A percentile compares a stretch with the other conserved stretches of the same genome.
Conservation (phyloP, 2,329 filamentous ascomycete species). For the Colletotrichum sp. region DNA sequence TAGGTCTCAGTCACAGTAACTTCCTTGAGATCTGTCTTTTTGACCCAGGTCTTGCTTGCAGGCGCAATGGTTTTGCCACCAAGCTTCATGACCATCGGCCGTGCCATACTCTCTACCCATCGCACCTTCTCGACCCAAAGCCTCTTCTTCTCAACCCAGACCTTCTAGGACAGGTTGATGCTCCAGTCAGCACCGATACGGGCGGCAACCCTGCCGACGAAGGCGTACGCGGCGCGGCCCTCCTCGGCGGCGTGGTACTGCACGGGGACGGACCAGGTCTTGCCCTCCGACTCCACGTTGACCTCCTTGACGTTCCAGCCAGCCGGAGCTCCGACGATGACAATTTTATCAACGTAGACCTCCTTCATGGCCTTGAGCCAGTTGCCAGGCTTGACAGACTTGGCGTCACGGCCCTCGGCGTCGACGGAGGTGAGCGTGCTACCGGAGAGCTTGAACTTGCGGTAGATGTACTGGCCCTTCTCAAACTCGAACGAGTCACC, state of each 20-base stretch:
- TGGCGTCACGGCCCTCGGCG: constrained; percentile 57
- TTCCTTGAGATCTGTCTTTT: not conserved
- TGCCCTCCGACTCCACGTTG: constrained; percentile 56
- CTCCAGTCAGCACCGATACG: constrained; percentile 61
- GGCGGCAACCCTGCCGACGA: constrained; percentile 56
- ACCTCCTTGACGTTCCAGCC: constrained; percentile 71
- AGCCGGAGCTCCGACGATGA: constrained; percentile 80
- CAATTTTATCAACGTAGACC: constrained; percentile 82
- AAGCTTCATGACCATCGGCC: not conserved
- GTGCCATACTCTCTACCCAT: not conserved
- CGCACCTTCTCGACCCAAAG: not conserved
- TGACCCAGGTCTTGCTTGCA: not conserved
- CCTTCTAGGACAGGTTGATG: constrained; percentile 36
- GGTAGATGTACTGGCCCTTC: constrained; percentile 86
- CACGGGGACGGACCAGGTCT: constrained; percentile 62
- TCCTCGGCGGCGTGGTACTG: constrained; percentile 60
- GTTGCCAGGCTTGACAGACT: constrained; percentile 64
- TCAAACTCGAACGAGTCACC: constrained; percentile 92
- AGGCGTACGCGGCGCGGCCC: constrained; percentile 55
- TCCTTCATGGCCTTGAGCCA: constrained; percentile 82
- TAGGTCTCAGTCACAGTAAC: not conserved
- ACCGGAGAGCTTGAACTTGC: constrained; percentile 71
- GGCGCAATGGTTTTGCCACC: not conserved
- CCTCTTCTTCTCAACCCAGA: not conserved
- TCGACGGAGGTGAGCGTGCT: constrained; percentile 73